phyloP scores from a whole-genome alignment of 257 asterid species.

The Avicennia marina region DNA sequence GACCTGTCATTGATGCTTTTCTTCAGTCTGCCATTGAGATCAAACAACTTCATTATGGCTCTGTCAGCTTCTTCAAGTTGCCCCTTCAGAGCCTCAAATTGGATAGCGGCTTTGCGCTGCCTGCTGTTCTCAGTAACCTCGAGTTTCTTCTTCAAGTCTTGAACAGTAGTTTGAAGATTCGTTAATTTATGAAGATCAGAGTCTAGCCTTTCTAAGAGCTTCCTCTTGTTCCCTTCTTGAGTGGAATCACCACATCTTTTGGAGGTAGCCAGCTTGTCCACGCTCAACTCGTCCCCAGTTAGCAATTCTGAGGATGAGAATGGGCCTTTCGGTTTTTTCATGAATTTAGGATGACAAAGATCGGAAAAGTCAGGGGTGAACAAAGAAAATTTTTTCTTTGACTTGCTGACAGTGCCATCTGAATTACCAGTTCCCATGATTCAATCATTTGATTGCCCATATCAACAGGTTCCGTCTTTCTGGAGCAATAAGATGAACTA shows the following conservation, averaged over 20 bases:
- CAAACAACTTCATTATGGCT: conserved; percentile 60
- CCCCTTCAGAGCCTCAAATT: conserved; percentile 67
- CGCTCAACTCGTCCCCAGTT: conserved; percentile 39
- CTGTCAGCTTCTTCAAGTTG: conserved; percentile 86
- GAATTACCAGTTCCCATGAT: conserved; percentile 46
- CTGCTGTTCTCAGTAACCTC: conserved; percentile 66
- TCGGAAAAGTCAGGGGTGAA: conserved; percentile 21
- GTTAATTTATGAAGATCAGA: conserved; percentile 82
- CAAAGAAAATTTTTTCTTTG: conserved; percentile 27
- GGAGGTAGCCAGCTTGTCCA: conserved; percentile 58
- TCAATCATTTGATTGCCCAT: conserved; percentile 41
- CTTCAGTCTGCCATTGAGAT: conserved; percentile 59
- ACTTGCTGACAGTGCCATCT: conserved; percentile 34
- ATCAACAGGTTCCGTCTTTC: conserved; percentile 52
- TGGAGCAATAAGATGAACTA: conserved; percentile 53
- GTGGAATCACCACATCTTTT: conserved; percentile 44
- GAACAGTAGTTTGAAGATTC: conserved; percentile 80
- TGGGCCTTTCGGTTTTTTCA: conserved; percentile 41
- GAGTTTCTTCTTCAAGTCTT: conserved; percentile 74
- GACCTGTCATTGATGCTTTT: conserved; percentile 51
- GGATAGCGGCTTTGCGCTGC: conserved; percentile 71
- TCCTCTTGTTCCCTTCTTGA: conserved; percentile 70
- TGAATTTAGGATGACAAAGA: conserved; percentile 40
- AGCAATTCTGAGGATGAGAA: conserved; percentile 28
- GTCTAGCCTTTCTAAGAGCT: conserved; percentile 73